Base-by-base conservation (phyloP, 345 rosid genomes). In the Trapa bicornis region DNA sequence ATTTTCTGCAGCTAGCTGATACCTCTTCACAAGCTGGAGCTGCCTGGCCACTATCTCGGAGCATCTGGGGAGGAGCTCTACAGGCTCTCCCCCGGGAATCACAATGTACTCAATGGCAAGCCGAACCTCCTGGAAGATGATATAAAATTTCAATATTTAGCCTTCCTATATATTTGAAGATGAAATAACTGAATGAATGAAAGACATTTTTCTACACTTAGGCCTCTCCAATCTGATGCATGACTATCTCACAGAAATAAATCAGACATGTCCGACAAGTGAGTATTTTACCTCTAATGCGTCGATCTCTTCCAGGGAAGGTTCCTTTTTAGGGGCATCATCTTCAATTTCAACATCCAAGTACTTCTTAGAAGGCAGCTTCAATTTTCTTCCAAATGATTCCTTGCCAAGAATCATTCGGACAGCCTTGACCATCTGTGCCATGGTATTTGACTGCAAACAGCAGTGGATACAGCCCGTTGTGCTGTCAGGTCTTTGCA, bases 391-490 rank as follows among this genome's bases (percentile, higher is more conserved):
- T 71, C 83, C 82, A 68, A 78, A 79, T 37, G 96, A 84, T 74
- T 82, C 94, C 77, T 79, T 81, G 67, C 87, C 86, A 42, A 93
- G 94, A 75, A 93, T 88, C 88, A 83, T 84, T 3, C 94, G 89
- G 67, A 93, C 80, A 53, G 98, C 97, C 83, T 93, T 93, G 68
- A 90, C 97, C 96, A 90, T 88, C 76, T 93, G 96, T 22, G 97
- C 97, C 97, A 90, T 88, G 35, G 97, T 86, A 78, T 84, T 88
- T 66, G 91, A 87, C 98, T 93, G 88, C 80, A 76, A 54, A 52
- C 11, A n/a, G 5, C n/a, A 22, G 5, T 53, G 12, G 38, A 53
- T 5, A 39, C 38, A 22, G 35, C 37, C 5, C 4, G 65, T 56
- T 54, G n/a, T 29, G 29, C 1, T 22, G 10, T 42, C 56, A 38